phyloP scores from a whole-genome alignment of 2,329 filamentous ascomycete genomes.

The Ophiocordyceps sinensis region DNA sequence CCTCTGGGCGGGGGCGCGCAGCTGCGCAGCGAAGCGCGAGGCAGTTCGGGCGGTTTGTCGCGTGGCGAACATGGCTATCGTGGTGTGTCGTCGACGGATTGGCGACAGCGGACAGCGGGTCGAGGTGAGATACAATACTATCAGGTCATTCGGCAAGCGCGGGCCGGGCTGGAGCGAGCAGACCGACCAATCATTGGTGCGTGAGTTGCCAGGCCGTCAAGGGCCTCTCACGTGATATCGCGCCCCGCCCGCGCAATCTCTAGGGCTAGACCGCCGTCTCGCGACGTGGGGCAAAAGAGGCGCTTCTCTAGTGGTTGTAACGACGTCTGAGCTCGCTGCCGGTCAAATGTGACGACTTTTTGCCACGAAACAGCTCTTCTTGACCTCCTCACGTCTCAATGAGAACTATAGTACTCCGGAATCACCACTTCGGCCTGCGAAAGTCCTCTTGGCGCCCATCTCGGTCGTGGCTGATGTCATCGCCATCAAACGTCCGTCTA shows the following conservation, averaged over 20 bases:
- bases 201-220: slow-evolving; percentile 16
- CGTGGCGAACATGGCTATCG: slow-evolving; percentile 44
- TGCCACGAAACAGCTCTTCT: too few relatives aligned
- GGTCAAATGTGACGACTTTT: too few relatives aligned
- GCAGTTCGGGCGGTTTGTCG: slow-evolving; percentile 45
- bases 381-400: too few relatives aligned
- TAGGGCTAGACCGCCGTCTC: background rate
- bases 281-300: background rate
- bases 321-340: background rate
- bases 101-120: background rate
- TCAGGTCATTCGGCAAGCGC: slow-evolving; percentile 13
- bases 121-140: slow-evolving; percentile 13
- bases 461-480: background rate
- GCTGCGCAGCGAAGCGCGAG: slow-evolving; percentile 47
- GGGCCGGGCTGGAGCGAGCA: slow-evolving; percentile 16
- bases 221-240: slow-evolving; percentile 15
- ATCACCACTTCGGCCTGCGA: too few relatives aligned
- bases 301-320: background rate
- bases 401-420: too few relatives aligned
- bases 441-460: too few relatives aligned
- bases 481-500: too few relatives aligned
- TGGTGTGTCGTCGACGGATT: slow-evolving; percentile 7
- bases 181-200: slow-evolving; percentile 8
- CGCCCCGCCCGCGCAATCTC: slow-evolving; percentile 9
- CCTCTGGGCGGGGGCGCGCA: slow-evolving; percentile 49